Conservation (phyloP, 1,284 basidiomycete genomes). For the Ustilago bromivora region DNA sequence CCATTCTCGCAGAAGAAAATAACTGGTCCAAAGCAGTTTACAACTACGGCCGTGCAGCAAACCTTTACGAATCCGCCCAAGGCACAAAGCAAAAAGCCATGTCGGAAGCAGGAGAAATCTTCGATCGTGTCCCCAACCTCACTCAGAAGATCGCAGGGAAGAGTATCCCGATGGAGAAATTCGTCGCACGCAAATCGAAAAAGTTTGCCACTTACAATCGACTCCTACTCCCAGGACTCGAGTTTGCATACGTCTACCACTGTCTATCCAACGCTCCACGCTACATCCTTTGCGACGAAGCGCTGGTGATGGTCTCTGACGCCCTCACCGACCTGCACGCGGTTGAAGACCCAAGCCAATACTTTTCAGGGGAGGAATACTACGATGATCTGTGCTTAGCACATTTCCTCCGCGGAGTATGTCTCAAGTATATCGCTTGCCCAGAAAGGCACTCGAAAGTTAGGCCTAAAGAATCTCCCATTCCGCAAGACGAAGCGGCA, state of each 20-base stretch:
- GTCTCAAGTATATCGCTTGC: slow-evolving; percentile 66
- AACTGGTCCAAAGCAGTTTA: slow-evolving; percentile 70
- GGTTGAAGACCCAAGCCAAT: slow-evolving; percentile 44
- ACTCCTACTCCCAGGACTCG: slow-evolving; percentile 63
- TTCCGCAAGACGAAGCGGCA: slow-evolving; percentile 59
- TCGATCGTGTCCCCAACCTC: slow-evolving; percentile 53
- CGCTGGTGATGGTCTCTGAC: slow-evolving; percentile 57
- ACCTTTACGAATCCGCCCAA: slow-evolving; percentile 53
- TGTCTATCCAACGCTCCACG: slow-evolving; percentile 66
- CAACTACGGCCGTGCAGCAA: slow-evolving; percentile 63
- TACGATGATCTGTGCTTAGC: slow-evolving; percentile 66
- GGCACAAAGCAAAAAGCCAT: slow-evolving; percentile 15
- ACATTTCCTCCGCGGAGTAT: slow-evolving; percentile 67
- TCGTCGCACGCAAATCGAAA: slow-evolving; percentile 64
- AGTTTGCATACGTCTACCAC: slow-evolving; percentile 68
- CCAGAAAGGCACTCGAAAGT: slow-evolving; percentile 65
- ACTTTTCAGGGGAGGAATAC: slow-evolving; percentile 53
- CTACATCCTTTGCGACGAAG: slow-evolving; percentile 49
- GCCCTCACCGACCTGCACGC: slow-evolving; percentile 55
- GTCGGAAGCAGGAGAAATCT: slow-evolving; percentile 54
- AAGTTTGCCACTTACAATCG: slow-evolving; percentile 62
- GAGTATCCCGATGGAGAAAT: slow-evolving; percentile 69
- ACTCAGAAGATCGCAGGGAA: slow-evolving; percentile 69
- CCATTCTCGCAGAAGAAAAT: slow-evolving; percentile 61
- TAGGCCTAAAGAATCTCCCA: slow-evolving; percentile 45